Base-by-base conservation (phyloP, 192 early-diverging fungal species). In the Umbelopsis isabellina region DNA sequence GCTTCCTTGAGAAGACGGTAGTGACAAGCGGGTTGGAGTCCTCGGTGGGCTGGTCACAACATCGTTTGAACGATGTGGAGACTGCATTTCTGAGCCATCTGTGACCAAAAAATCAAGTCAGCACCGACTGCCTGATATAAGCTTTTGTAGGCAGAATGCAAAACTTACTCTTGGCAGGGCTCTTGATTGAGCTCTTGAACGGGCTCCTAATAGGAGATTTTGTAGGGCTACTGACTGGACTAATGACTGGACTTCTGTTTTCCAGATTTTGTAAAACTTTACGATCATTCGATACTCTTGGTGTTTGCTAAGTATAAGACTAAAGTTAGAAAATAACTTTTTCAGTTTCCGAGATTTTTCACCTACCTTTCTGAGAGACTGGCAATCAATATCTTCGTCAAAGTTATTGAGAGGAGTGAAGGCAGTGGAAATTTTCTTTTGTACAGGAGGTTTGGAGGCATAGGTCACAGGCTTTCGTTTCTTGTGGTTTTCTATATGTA, bases 381-480 rank as follows among this genome's bases (percentile, higher is more conserved):
- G 37, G 37, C 37, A 41, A 6, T 41, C 6, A 6, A 41, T 5
- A 4, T 41, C 22, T 12, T 52, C 51, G 5, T 52, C 51, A 52
- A 52, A 52, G 51, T 52, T 52, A 25, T 52, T 52, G 12, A 52
- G 51, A 25, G 51, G 51, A 25, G 51, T 25, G 22, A 52, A 52
- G 51, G 51, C 51, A 25, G 51, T 23, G 3, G 22, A 7, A 22
- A 25, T 11, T 52, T 52, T 52, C 51, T 52, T 52, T 22, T 52
- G 51, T 12, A 52, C 18, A 3, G 51, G 51, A 1, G 51, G 22
- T 25, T 23, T 52, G 22, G 22, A 13, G 11, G 51, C 51, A 30
- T 61, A 61, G 12, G 55, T 61, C 7, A 61, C 55, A n/a, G 55
- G 27, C 18, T 61, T 61, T 25, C 55, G 8, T n/a, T 61, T 61